Evolutionary conservation across 768 basidiomycete genomes (phyloP).

Genomic region (Botryobasidium botryosum): DNA sequence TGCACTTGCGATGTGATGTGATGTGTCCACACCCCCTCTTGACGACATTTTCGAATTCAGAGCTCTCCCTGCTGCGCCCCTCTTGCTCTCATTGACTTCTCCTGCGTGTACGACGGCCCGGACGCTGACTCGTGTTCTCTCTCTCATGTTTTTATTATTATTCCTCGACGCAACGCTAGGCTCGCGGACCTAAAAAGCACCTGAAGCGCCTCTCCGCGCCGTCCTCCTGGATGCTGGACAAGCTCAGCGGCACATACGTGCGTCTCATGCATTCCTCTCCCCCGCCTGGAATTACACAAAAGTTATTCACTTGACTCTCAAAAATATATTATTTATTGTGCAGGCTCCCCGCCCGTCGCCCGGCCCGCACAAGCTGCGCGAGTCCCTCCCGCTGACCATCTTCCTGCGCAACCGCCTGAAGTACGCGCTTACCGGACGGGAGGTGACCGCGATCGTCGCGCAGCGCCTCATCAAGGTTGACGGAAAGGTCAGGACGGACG

Average conservation of each 20-base stretch:
- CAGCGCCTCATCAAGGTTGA: conserved; percentile 98
- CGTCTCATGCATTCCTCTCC: conserved; percentile 18
- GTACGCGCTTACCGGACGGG: conserved; percentile 93
- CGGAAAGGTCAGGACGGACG: conserved; percentile 93
- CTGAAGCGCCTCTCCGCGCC: conserved; percentile 95
- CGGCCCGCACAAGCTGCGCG: conserved; percentile 98
- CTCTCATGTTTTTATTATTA: no score
- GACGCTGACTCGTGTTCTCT: no score
- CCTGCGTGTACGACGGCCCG: no score
- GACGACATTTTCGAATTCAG: no score
- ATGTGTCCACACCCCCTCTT: no score
- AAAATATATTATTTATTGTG: conserved; percentile 3
- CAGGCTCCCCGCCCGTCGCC: conserved; percentile 93
- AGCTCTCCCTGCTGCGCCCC: no score
- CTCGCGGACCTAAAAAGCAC: conserved; percentile 97
- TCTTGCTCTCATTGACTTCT: no score
- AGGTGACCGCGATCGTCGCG: conserved; percentile 88
- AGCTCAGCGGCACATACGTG: conserved; percentile 89
- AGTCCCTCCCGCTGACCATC: conserved; percentile 91
- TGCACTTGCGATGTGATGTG: no score
- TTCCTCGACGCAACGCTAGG: no score
- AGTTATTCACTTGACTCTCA: not conserved
- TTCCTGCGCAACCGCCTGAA: conserved; percentile 99
- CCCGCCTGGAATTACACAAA: not conserved
- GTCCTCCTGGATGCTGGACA: conserved; percentile 99